Percentiles rank a stretch among this genome's conserved stretches.
phyloP scores from a whole-genome alignment of 225 moss, liverwort and hornwort genomes.

The Rhytidiadelphus loreus region DNA sequence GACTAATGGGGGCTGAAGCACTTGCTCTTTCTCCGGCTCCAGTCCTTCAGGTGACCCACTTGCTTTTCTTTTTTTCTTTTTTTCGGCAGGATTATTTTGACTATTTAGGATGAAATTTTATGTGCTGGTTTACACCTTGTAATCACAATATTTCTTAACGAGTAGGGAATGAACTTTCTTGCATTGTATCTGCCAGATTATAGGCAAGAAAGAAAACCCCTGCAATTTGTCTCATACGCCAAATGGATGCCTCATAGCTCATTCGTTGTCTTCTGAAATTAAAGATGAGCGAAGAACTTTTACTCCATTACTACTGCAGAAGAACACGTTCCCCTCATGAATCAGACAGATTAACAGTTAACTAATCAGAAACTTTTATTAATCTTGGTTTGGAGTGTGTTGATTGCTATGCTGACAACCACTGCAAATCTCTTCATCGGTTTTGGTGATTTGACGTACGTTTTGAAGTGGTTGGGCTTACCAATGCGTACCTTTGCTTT shows the following conservation, averaged over 20 bases:
- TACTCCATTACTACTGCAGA: not conserved
- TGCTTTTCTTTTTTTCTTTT: not conserved
- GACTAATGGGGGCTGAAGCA: conserved; percentile 70
- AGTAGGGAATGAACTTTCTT: not conserved
- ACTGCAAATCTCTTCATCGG: not conserved
- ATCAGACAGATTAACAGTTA: not conserved
- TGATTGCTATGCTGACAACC: not conserved
- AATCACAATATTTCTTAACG: not conserved
- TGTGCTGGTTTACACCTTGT: not conserved
- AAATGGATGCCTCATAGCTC: not conserved
- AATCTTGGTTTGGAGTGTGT: not conserved
- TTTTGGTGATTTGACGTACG: not conserved
- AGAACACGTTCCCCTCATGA: too few species aligned
- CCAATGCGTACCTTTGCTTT: not conserved
- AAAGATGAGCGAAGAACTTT: not conserved
- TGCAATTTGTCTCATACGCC: not conserved
- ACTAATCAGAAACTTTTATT: not conserved
- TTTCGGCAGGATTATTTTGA: not conserved
- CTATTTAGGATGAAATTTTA: not conserved
- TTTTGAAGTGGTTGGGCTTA: not conserved
- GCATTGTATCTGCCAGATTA: not conserved
- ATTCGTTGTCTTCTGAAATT: not conserved
- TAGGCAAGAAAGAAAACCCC: not conserved
- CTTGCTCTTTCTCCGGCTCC: conserved; percentile 38
- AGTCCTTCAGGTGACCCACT: conserved; percentile 18